Evolutionary conservation across 495 filamentous ascomycete species (phyloP).

Genomic region (Pseudevernia furfuracea): DNA sequence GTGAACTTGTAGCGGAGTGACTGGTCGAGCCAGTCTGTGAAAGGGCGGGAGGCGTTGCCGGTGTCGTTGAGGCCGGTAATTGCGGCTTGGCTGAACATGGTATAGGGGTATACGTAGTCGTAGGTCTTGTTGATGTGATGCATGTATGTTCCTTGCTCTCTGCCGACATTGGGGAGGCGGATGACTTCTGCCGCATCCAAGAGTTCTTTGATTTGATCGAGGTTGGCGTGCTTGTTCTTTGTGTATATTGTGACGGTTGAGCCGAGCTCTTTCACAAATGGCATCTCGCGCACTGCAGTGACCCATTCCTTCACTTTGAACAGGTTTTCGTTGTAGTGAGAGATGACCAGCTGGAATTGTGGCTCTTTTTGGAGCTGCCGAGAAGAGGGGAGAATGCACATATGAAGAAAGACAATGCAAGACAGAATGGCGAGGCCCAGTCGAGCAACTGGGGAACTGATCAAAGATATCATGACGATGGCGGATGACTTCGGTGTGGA

Average conservation of each 20-base stretch:
- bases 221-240: constrained; percentile 5
- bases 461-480: neutral
- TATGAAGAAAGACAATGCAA: neutral
- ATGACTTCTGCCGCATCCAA: constrained; percentile 6
- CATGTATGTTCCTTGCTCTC: constrained; percentile 14
- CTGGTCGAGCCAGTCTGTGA: constrained; percentile 2
- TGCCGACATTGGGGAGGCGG: constrained; percentile 9
- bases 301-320: constrained; percentile 14
- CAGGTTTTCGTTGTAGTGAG: constrained; percentile 3
- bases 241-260: constrained; percentile 11
- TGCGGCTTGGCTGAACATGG: constrained; percentile 15
- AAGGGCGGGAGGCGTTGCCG: constrained; percentile 2
- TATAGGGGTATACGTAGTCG: constrained; percentile 7
- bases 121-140: constrained; percentile 18
- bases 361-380: neutral
- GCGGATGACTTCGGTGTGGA: neutral
- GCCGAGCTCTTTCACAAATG: constrained; percentile 10
- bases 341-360: constrained; percentile 13
- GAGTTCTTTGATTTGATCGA: constrained; percentile 9
- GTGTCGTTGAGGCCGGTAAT: constrained; percentile 8
- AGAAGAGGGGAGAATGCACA: neutral
- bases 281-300: constrained; percentile 11
- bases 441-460: neutral
- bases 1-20: constrained; percentile 6
- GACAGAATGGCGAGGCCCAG: neutral